A percentile compares a stretch with the other conserved stretches of the same genome.
phyloP scores from a whole-genome alignment of 345 rosid genomes.

The Clarkia xantiana region DNA sequence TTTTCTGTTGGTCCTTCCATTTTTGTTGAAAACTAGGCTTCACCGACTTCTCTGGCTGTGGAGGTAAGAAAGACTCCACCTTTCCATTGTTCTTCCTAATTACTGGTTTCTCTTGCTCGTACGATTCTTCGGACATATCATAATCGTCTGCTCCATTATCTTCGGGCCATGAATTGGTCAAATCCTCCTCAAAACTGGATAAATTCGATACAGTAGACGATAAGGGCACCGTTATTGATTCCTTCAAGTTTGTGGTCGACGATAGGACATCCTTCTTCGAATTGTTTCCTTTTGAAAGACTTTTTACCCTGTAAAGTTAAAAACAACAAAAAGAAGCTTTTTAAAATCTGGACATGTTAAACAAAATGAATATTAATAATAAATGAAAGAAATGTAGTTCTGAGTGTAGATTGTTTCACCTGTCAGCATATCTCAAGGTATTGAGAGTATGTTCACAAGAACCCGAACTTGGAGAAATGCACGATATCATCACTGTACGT shows the following conservation, averaged over 20 bases:
- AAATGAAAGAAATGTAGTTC: neutral
- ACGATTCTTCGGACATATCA: slow-evolving; percentile 54
- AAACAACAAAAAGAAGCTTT: neutral
- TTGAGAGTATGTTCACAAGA: slow-evolving; percentile 97
- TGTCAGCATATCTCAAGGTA: slow-evolving; percentile 98
- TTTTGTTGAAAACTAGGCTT: too few relatives aligned
- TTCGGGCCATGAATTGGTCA: slow-evolving; percentile 64
- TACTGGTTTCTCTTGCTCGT: slow-evolving; percentile 50
- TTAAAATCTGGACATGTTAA: neutral
- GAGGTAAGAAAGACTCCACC: slow-evolving; percentile 11
- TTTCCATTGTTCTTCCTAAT: slow-evolving; percentile 59
- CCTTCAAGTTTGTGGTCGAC: slow-evolving; percentile 61
- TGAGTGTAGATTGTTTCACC: slow-evolving; percentile 23
- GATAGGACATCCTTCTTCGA: slow-evolving; percentile 70
- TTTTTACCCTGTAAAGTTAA: slow-evolving; percentile 58
- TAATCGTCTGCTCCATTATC: slow-evolving; percentile 59
- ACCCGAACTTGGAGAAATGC: slow-evolving; percentile 97
- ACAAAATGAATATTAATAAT: neutral
- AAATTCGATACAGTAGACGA: slow-evolving; percentile 46
- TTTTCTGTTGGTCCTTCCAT: too few relatives aligned
- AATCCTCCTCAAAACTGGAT: slow-evolving; percentile 52
- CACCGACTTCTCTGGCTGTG: too few relatives aligned
- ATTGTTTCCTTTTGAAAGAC: slow-evolving; percentile 82
- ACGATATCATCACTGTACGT: slow-evolving; percentile 94
- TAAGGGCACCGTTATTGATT: slow-evolving; percentile 52